These are phyloP conservation scores for Mrakia frigida DNA, from an alignment of 768 basidiomycete genomes.

Conservation along the genomic window DNA sequence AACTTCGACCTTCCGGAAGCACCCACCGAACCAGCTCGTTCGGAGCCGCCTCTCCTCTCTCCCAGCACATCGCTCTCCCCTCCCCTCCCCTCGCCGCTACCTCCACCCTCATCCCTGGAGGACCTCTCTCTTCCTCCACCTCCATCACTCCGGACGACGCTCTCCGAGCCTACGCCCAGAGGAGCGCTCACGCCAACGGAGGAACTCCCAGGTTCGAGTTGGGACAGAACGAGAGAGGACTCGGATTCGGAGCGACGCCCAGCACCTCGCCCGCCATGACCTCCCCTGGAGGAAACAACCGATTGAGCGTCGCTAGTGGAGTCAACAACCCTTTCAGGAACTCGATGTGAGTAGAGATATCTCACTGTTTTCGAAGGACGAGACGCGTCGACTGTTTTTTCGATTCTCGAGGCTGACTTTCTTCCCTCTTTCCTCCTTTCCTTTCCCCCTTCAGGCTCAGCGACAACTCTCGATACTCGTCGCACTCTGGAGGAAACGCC, in stretches of 20 bases:
- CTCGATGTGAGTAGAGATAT: constrained; percentile 11
- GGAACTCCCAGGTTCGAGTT: constrained; percentile 17
- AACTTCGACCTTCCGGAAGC: neutral
- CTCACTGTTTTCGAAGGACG: neutral
- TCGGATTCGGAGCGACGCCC: neutral
- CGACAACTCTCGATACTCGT: constrained; percentile 12
- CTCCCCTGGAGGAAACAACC: neutral
- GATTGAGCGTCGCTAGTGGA: constrained; percentile 14
- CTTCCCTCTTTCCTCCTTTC: neutral
- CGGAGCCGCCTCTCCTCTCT: neutral
- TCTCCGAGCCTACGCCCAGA: constrained; percentile 24
- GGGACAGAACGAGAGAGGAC: constrained; percentile 7
- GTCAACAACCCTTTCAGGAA: constrained; percentile 29
- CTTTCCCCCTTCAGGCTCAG: neutral
- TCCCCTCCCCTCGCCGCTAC: neutral
- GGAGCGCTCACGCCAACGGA: constrained; percentile 5
- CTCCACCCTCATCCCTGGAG: neutral
- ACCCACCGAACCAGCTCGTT: constrained; percentile 8
- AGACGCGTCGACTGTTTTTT: neutral
- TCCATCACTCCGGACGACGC: constrained; percentile 25
- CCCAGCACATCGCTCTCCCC: constrained; percentile 1
- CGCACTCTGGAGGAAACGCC: neutral
- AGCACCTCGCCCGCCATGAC: neutral
- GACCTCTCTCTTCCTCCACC: constrained; percentile 9
- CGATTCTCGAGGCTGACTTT: neutral